phyloP scores from a whole-genome alignment of 495 filamentous ascomycete species.

The Aspergillus ellipticus region DNA sequence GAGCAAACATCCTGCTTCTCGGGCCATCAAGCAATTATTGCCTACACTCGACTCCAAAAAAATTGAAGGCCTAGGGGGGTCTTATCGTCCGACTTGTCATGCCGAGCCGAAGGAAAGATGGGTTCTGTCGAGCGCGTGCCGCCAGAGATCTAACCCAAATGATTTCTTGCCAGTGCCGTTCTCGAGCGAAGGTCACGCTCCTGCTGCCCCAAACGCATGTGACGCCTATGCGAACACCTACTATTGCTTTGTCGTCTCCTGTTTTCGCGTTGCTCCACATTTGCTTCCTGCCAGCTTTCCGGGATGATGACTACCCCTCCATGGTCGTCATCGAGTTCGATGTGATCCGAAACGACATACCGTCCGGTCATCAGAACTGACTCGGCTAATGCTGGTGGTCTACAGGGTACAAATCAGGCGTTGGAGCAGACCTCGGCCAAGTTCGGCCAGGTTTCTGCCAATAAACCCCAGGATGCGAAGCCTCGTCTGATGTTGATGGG shows the following conservation, averaged over 20 bases:
- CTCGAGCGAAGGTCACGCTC: too few relatives aligned
- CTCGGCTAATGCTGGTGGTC: conserved; percentile 36
- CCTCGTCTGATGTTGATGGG: conserved; percentile 93
- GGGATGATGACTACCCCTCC: conserved; percentile 1
- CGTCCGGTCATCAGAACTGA: conserved; percentile 24
- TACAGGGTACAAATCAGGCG: conserved; percentile 35
- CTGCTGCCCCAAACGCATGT: too few relatives aligned
- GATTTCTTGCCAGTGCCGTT: too few relatives aligned
- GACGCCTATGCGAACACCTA: not conserved
- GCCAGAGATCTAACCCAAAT: too few relatives aligned
- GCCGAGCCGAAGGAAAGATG: too few relatives aligned
- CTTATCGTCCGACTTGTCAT: too few relatives aligned
- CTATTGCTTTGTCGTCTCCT: not conserved
- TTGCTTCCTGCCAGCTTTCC: not conserved
- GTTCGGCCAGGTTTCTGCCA: conserved; percentile 25
- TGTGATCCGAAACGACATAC: conserved; percentile 13
- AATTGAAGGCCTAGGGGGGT: too few relatives aligned
- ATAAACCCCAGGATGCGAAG: conserved; percentile 53
- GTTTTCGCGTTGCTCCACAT: too few relatives aligned
- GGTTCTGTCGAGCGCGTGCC: too few relatives aligned
- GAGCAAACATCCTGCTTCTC: too few relatives aligned
- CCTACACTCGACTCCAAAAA: too few relatives aligned
- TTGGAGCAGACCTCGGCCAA: conserved; percentile 27
- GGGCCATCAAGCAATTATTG: too few relatives aligned
- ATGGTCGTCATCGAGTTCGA: conserved; percentile 5